Base-by-base conservation (phyloP, 768 basidiomycete genomes). In the Auricularia sp. region DNA sequence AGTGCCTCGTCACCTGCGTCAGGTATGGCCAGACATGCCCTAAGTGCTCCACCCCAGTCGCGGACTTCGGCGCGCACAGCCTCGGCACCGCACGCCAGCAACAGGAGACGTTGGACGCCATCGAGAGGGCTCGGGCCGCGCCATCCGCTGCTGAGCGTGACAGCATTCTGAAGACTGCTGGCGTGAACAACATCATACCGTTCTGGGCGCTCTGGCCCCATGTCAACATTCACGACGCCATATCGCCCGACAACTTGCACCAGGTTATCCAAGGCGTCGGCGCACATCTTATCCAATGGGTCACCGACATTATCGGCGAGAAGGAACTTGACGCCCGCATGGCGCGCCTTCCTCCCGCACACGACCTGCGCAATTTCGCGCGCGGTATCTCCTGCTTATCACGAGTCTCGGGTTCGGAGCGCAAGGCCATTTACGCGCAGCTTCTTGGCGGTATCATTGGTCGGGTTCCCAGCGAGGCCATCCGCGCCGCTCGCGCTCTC, bases 181-280 rank as follows among this genome's bases (percentile, higher is more conserved):
- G 65, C 21, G 8, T 68, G 13, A 63, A 62, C 18, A 44, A 63
- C 13, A 59, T 65, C 18, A 29, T 67, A 64, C 75, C 70, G 0
- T 76, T 70, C 54, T 76, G 71, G 71, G 63, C 71, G 35, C 42
- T 69, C 7, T 71, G 76, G 5, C 75, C 74, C 2, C 74, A 71
- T 62, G 63, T 62, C 21, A 65, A 77, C 54, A 73, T 73, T 42
- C 71, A 67, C 58, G 44, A 13, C 1, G 47, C 69, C 1, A 72
- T 74, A 37, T 75, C 72, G 3, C 73, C 77, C 0, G 74, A 78
- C 61, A 66, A 76, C 18, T 70, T 78, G 0, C 76, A 78, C 62
- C 74, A 77, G 56, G 65, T 77, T 0, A 71, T 72, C 42, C 74
- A 77, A 67, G 78, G 77, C 2, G 65, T 77, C 4, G 67, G 77